These are phyloP conservation scores for Eucalyptus marginata DNA, from an alignment of 345 rosid genomes.

Conservation along the genomic window DNA sequence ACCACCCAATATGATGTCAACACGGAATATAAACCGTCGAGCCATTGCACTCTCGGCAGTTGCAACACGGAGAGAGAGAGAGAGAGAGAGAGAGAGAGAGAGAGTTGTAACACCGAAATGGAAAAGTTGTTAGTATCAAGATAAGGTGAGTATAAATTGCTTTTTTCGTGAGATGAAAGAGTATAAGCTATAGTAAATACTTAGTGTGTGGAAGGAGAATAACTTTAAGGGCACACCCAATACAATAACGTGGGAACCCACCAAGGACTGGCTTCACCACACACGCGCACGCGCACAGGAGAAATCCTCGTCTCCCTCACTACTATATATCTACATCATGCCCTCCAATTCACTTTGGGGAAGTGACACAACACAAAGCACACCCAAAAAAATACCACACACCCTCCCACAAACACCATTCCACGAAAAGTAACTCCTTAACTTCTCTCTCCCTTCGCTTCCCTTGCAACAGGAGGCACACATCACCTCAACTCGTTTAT, in stretches of 20 bases:
- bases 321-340: slow-evolving; percentile 32
- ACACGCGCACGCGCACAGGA: background rate
- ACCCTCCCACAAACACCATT: background rate
- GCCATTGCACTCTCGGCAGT: background rate
- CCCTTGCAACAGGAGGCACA: background rate
- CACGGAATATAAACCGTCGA: background rate
- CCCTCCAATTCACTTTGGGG: slow-evolving; percentile 39
- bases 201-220: slow-evolving; percentile 17
- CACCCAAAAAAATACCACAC: background rate
- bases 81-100: background rate
- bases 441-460: slow-evolving; percentile 10
- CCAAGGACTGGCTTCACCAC: slow-evolving; percentile 2
- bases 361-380: background rate
- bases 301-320: slow-evolving; percentile 3
- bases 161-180: background rate
- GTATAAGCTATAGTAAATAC: background rate
- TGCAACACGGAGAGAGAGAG: background rate
- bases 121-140: background rate
- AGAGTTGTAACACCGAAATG: background rate
- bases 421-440: slow-evolving; percentile 9
- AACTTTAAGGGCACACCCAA: background rate
- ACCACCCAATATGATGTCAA: background rate
- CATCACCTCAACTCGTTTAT: background rate
- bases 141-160: background rate
- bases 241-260: slow-evolving; percentile 25